Evolutionary conservation across 345 rosid species (phyloP).

Genomic region (Bruguiera sexangula): DNA sequence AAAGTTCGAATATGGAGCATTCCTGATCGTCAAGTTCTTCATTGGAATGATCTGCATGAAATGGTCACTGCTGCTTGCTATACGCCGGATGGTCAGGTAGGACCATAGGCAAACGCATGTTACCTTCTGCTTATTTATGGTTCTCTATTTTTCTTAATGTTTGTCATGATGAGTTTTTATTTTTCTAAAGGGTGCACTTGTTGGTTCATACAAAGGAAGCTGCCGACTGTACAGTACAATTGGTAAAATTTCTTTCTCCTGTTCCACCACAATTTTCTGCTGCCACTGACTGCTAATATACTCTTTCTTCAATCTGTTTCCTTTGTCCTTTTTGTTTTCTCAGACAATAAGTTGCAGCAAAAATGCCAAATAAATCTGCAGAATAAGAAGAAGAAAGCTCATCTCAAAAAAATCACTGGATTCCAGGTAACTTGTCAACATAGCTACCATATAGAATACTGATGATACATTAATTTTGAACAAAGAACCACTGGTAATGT

Average conservation of each 20-base stretch:
- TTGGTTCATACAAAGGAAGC: constrained; percentile 92
- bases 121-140: neutral
- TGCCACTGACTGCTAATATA: constrained; percentile 2
- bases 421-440: constrained; percentile 63
- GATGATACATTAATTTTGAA: neutral
- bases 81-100: constrained; percentile 97
- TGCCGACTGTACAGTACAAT: constrained; percentile 66
- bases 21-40: constrained; percentile 86
- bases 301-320: neutral
- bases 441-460: neutral
- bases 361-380: constrained; percentile 71
- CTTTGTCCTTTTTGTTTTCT: neutral
- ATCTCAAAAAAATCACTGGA: constrained; percentile 90
- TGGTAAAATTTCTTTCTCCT: constrained; percentile 40
- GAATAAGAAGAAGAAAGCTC: constrained; percentile 89
- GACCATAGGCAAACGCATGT: neutral
- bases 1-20: constrained; percentile 98
- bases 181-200: constrained; percentile 73
- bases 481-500: neutral
- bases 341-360: constrained; percentile 85
- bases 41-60: constrained; percentile 96
- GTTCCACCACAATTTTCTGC: neutral
- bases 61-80: constrained; percentile 98
- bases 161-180: constrained; percentile 27
- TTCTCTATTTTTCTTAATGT: neutral